Evolutionary conservation across 2,329 filamentous ascomycete genomes (phyloP).

Genomic region (Pseudocercospora crystallina): DNA sequence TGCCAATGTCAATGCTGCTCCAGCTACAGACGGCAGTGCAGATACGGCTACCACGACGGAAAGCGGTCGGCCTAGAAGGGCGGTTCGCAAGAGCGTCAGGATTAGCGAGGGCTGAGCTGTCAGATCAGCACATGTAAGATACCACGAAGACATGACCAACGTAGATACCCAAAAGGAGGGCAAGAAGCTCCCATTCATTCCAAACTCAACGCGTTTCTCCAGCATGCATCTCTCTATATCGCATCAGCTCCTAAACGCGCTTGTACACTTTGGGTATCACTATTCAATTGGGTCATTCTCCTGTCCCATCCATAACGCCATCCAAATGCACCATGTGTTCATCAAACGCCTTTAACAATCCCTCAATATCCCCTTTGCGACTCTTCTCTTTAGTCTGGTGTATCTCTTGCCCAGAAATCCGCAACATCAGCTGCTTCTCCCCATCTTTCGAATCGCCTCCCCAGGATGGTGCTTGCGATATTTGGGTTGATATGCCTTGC

Average conservation of each 20-base stretch:
- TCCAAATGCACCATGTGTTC: slow-evolving; percentile 36
- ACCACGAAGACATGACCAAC: no score
- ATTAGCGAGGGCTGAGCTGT: slow-evolving; percentile 30
- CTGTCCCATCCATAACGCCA: slow-evolving; percentile 31
- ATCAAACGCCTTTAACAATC: slow-evolving; percentile 39
- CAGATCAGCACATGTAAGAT: no score
- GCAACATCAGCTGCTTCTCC: slow-evolving; percentile 58
- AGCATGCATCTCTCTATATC: no score
- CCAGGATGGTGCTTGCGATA: slow-evolving; percentile 64
- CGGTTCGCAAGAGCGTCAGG: slow-evolving; percentile 33
- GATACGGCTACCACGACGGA: slow-evolving; percentile 15
- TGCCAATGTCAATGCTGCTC: not conserved
- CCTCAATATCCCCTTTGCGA: slow-evolving; percentile 38
- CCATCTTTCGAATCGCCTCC: slow-evolving; percentile 46
- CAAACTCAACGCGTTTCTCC: no score
- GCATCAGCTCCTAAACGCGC: no score
- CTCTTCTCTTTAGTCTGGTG: slow-evolving; percentile 18
- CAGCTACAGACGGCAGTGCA: not conserved
- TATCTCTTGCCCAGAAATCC: slow-evolving; percentile 54
- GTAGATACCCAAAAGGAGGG: no score
- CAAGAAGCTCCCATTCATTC: no score
- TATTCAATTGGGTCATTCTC: no score
- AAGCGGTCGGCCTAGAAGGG: slow-evolving; percentile 26
- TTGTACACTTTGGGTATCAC: no score
- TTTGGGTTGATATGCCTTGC: slow-evolving; percentile 58